Evolutionary conservation across 257 asterid genomes (phyloP).

Genomic region (Datura wrightii): DNA sequence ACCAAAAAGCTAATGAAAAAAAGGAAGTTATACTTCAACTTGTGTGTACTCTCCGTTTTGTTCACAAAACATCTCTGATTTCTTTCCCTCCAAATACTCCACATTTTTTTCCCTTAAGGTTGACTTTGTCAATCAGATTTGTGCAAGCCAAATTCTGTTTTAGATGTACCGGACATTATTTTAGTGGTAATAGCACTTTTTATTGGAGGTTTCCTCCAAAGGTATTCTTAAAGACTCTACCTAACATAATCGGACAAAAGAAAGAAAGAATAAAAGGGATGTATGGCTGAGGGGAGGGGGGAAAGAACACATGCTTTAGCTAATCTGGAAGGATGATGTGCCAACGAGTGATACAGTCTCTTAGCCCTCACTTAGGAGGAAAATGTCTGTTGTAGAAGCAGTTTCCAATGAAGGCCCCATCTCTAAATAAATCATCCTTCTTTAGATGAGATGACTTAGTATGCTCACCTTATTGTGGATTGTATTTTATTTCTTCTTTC

Average conservation of each 20-base stretch:
- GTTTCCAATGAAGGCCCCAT: not conserved
- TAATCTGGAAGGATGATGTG: not conserved
- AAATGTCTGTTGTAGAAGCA: slow-evolving; percentile 10
- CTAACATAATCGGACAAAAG: no score
- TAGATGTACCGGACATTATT: not conserved
- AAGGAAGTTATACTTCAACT: no score
- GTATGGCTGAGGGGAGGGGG: no score
- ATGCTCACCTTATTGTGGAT: not conserved
- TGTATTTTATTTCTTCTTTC: not conserved
- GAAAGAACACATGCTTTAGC: not conserved
- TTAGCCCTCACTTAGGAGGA: not conserved
- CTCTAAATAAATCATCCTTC: not conserved
- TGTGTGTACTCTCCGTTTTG: no score
- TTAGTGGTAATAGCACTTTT: not conserved
- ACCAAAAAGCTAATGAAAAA: no score
- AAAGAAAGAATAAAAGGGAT: no score
- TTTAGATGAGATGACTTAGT: not conserved
- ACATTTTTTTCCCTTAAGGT: not conserved
- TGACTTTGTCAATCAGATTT: not conserved
- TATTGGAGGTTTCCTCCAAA: not conserved
- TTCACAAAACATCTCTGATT: no score
- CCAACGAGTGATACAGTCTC: not conserved
- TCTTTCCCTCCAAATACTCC: no score
- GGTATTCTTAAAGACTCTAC: not conserved
- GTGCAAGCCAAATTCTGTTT: not conserved